phyloP scores from a whole-genome alignment of 1,139 yeast species.

The Suhomyces ambrosiae region DNA sequence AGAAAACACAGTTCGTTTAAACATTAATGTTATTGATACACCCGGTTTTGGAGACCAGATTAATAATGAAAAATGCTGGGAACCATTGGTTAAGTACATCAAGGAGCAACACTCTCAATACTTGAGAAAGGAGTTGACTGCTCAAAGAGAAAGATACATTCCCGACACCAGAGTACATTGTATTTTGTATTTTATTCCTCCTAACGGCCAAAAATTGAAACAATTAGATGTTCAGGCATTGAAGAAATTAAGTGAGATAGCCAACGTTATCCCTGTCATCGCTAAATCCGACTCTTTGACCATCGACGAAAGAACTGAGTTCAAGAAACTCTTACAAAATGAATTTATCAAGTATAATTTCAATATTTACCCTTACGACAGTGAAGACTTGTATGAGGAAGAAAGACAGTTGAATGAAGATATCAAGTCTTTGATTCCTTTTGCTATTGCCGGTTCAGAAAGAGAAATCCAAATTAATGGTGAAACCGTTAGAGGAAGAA shows the following conservation, averaged over 20 bases:
- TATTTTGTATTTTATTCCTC: slow-evolving; percentile 86
- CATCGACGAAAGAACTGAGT: slow-evolving; percentile 75
- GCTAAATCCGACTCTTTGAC: slow-evolving; percentile 93
- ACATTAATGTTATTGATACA: slow-evolving; percentile 87
- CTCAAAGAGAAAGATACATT: slow-evolving; percentile 84
- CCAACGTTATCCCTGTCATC: slow-evolving; percentile 93
- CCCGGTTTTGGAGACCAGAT: slow-evolving; percentile 98
- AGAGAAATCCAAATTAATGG: slow-evolving; percentile 73
- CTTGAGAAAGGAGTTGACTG: slow-evolving; percentile 92
- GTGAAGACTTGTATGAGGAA: slow-evolving; percentile 72
- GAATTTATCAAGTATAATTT: slow-evolving; percentile 77
- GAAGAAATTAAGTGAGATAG: slow-evolving; percentile 83
- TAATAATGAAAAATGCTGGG: slow-evolving; percentile 96
- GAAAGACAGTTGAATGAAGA: slow-evolving; percentile 78
- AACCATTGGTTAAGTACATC: slow-evolving; percentile 90
- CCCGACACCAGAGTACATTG: slow-evolving; percentile 95
- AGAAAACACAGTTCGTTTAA: slow-evolving; percentile 86
- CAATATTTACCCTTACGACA: slow-evolving; percentile 85
- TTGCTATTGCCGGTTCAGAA: slow-evolving; percentile 95
- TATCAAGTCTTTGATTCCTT: slow-evolving; percentile 81
- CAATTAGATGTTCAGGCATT: slow-evolving; percentile 83
- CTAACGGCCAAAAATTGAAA: slow-evolving; percentile 79
- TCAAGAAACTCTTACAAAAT: slow-evolving; percentile 73
- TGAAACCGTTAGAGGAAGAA: slow-evolving; percentile 82
- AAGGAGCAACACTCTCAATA: slow-evolving; percentile 95